Evolutionary conservation across 495 filamentous ascomycete genomes (phyloP).

Genomic region (Penicillium odoratum): DNA sequence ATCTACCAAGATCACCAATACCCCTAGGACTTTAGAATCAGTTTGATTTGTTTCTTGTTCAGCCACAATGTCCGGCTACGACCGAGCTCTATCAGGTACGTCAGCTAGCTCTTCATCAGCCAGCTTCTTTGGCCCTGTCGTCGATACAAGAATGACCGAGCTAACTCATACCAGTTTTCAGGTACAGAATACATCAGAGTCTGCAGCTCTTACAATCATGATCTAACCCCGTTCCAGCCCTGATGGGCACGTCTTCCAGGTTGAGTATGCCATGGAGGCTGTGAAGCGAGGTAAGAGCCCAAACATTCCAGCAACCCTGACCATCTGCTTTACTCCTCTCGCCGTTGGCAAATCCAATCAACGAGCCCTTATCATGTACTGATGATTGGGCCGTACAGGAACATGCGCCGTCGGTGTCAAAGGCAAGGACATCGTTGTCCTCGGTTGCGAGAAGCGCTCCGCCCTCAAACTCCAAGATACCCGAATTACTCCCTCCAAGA

Average conservation of each 20-base stretch:
- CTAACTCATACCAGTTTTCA: constrained; percentile 33
- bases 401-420: constrained; percentile 98
- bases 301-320: constrained; percentile 7
- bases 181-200: constrained; percentile 14
- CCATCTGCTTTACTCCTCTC: not conserved
- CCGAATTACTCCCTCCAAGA: constrained; percentile 97
- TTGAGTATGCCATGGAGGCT: constrained; percentile 98
- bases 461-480: constrained; percentile 99
- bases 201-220: constrained; percentile 20
- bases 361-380: constrained; percentile 5
- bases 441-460: constrained; percentile 97
- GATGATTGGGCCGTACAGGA: constrained; percentile 50
- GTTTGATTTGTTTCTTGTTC: constrained; percentile 1
- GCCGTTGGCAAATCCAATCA: not conserved
- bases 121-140: constrained; percentile 26
- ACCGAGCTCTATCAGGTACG: constrained; percentile 92
- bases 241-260: constrained; percentile 99
- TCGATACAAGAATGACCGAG: constrained; percentile 4
- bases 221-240: constrained; percentile 62
- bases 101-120: constrained; percentile 30
- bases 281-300: constrained; percentile 82
- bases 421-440: constrained; percentile 87
- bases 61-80: constrained; percentile 82
- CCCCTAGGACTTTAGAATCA: not conserved
- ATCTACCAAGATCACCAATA: not conserved